These are phyloP conservation scores for Hypoxylon sp. DNA, from an alignment of 2,329 filamentous ascomycete species.

Conservation along the genomic window DNA sequence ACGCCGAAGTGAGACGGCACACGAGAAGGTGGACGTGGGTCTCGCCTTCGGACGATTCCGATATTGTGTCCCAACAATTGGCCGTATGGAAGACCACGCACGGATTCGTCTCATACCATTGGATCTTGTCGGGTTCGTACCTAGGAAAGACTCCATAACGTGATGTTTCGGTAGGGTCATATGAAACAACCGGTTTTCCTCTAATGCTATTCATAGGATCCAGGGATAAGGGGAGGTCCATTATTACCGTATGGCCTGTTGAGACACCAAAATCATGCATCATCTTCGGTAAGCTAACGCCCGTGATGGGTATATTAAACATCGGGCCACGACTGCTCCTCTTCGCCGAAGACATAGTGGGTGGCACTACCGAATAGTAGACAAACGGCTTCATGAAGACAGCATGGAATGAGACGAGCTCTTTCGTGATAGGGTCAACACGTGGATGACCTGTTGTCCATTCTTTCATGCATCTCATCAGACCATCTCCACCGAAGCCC, in stretches of 20 bases:
- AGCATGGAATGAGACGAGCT: conserved; percentile 77
- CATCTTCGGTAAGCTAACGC: conserved; percentile 75
- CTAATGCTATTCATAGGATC: conserved; percentile 73
- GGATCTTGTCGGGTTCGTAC: conserved; percentile 67
- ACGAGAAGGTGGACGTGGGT: conserved; percentile 73
- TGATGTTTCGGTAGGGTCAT: conserved; percentile 69
- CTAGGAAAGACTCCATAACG: conserved; percentile 79
- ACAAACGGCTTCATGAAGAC: conserved; percentile 76
- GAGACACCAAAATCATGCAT: conserved; percentile 85
- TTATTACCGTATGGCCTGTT: conserved; percentile 72
- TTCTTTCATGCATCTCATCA: conserved; percentile 75
- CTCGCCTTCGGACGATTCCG: conserved; percentile 47
- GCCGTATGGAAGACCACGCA: conserved; percentile 81
- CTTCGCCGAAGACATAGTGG: conserved; percentile 47
- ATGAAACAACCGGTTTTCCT: conserved; percentile 70
- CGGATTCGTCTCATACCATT: conserved; percentile 77
- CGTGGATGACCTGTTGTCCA: conserved; percentile 80
- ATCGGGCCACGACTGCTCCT: conserved; percentile 49
- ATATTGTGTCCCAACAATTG: conserved; percentile 75
- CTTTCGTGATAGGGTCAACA: conserved; percentile 74
- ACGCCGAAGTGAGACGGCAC: conserved; percentile 76
- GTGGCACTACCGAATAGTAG: conserved; percentile 69
- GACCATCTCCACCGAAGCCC: conserved; percentile 68
- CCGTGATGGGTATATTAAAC: conserved; percentile 71
- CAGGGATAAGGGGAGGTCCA: conserved; percentile 77